Evolutionary conservation across 164 flowering plant genomes (phyloP), one percentile per base, ranked within the genome.

Genomic region (Aristolochia fimbriata): DNA sequence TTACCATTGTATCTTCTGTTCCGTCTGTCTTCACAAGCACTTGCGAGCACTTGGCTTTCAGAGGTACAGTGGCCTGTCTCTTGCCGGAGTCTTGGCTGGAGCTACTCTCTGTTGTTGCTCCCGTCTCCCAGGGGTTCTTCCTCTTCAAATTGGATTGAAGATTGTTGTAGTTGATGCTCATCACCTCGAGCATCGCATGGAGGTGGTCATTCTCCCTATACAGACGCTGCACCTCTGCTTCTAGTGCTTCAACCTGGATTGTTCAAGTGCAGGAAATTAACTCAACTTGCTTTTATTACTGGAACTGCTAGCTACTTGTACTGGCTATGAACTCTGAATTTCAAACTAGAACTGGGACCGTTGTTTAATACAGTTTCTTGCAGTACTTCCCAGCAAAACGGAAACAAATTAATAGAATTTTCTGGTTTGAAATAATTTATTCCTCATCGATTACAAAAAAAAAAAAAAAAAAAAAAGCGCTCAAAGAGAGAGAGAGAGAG

Each of bases 151-250:
- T 59, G n/a, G 70, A 23, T 51, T 60, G 63, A 47, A 76, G 79
- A 13, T 11, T 22, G 22, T 59, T 59, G 73, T 37, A 74, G 60
- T 69, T 65, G 3, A 24, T 62, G 43, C 13, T 57, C 70, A 76
- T 59, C 15, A 41, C 65, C 53, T 65, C 67, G 23, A 78, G 50
- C 73, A 62, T 45, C 1, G 47, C 27, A 13, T 51, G 68, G 3
- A 78, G 70, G 15, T 57, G 50, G 55, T 78, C 68, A 19, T 78
- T 78, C 71, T 78, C 80, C 55, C 74, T 68, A 13, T 60, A 20
- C 62, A 65, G 9, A 14, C 31, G 22, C 47, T 65, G 54, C 60
- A 78, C 4, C 57, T 76, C 66, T 2, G 21, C 65, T 62, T 62
- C 30, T 13, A 78, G 70, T 15, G 21, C 46, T 59, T 62, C 62